phyloP scores from a whole-genome alignment of 495 filamentous ascomycete species.

The Penicillium canariense region DNA sequence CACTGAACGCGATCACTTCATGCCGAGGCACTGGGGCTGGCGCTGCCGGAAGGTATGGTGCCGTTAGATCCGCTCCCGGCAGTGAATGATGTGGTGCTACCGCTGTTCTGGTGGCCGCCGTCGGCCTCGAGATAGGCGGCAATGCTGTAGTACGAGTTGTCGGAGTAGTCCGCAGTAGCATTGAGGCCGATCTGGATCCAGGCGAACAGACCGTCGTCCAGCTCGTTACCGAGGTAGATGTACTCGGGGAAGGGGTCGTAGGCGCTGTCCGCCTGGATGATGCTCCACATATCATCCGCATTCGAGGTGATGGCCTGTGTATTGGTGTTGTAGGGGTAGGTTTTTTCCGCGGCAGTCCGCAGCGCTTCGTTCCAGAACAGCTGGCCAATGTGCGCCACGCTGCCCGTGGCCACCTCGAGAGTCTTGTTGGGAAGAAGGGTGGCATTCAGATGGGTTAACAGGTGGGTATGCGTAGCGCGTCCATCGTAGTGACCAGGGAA shows the following conservation, averaged over 20 bases:
- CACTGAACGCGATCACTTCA: neutral
- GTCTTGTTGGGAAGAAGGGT: constrained; percentile 48
- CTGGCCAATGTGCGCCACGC: constrained; percentile 45
- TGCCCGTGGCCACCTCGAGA: constrained; percentile 43
- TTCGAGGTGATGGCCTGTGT: constrained; percentile 51
- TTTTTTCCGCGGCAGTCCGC: constrained; percentile 53
- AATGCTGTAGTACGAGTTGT: constrained; percentile 40
- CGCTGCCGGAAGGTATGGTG: constrained; percentile 10
- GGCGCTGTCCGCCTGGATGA: constrained; percentile 28
- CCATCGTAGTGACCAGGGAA: constrained; percentile 61
- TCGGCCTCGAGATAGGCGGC: constrained; percentile 33
- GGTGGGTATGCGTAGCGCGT: constrained; percentile 58
- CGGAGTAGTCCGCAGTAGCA: constrained; percentile 43
- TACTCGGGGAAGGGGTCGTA: constrained; percentile 41
- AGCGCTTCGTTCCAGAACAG: constrained; percentile 63
- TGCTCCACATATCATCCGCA: constrained; percentile 38
- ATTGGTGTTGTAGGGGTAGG: constrained; percentile 56
- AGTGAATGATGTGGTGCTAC: constrained; percentile 22
- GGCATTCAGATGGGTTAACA: constrained; percentile 48
- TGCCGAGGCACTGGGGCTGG: neutral
- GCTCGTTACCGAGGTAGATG: constrained; percentile 45
- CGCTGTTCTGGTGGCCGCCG: constrained; percentile 33
- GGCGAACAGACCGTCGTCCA: constrained; percentile 52
- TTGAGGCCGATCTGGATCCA: constrained; percentile 61
- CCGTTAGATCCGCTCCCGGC: constrained; percentile 20